Conservation (phyloP, 148 eudicot genomes). For the Spergularia bocconei region DNA sequence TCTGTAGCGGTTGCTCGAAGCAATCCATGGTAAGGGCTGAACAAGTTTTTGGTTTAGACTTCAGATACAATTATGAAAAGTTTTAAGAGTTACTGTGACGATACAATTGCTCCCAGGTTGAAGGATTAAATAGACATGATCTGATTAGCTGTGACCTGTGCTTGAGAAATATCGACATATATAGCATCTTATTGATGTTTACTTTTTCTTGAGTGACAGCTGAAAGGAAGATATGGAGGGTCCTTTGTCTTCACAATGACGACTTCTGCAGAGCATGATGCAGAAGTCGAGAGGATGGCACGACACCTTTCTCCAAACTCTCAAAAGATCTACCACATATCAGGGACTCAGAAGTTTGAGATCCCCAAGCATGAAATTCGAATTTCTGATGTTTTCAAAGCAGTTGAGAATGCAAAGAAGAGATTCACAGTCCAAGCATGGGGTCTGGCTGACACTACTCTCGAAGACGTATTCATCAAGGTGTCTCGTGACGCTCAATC, state of each 20-base stretch:
- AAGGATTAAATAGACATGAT: no score
- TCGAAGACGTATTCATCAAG: constrained; percentile 86
- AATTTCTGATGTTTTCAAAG: constrained; percentile 67
- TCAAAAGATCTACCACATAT: constrained; percentile 68
- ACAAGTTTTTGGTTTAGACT: no score
- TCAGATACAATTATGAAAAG: no score
- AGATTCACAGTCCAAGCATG: constrained; percentile 76
- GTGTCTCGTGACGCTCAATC: constrained; percentile 71
- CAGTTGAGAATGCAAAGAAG: constrained; percentile 76
- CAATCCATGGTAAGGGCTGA: not conserved
- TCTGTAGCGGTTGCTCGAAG: not conserved
- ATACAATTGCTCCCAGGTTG: no score
- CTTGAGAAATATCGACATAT: not conserved
- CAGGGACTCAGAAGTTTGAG: constrained; percentile 88
- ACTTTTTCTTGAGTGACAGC: constrained; percentile 34
- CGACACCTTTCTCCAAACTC: constrained; percentile 51
- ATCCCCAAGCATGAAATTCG: constrained; percentile 59
- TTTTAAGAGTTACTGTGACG: no score
- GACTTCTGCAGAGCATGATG: constrained; percentile 57
- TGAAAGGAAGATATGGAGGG: constrained; percentile 81
- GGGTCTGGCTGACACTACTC: constrained; percentile 87
- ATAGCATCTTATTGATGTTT: not conserved
- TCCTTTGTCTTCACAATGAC: constrained; percentile 81
- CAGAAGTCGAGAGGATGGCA: constrained; percentile 63
- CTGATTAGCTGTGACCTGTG: no score